Base-by-base conservation (phyloP, 1,284 basidiomycete genomes). In the Hemileia vastatrix region DNA sequence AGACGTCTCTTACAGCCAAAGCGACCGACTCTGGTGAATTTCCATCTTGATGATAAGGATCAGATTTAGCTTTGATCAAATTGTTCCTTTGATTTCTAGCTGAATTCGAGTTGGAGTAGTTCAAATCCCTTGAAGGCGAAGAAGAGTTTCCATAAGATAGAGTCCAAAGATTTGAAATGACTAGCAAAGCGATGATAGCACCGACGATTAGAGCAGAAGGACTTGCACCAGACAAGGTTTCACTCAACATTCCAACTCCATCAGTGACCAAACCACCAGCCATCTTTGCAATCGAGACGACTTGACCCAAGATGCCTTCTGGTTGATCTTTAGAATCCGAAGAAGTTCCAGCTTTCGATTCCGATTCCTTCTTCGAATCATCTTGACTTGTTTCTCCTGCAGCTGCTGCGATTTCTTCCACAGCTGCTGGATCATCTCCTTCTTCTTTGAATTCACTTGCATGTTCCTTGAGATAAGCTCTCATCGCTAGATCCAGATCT, bases 401-500 rank as follows among this genome's bases (percentile, higher is more conserved):
- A n/a, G n/a, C n/a, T n/a, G 66, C 50, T 13, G 67, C 67, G 6
- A 67, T 68, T 58, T 68, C 68, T 40, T 71, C 69, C 4, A 67
- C 71, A 0, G 65, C 77, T 11, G 72, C 77, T 5, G 70, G 71
- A 36, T 72, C 86, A 49, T 88, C 79, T 8, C 89, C 91, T 64
- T 86, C 86, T 0, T 89, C 87, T 55, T 90, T 78, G 77, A 97
- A 97, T 77, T 97, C 93, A 65, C 83, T 82, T 63, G 86, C 83
- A 76, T 98, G 90, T 57, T 86, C 84, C 65, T 86, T 82, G 71
- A 97, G 92, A 78, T 97, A 94, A 54, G 78, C 78, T 27, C 88
- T 82, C 85, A 97, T 92, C 4, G 85, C 85, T 66, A 80, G 82
- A 67, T 94, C 90, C 4, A 97, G 81, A 48, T 91, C 91, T 15